Conservation (phyloP, 2,329 filamentous ascomycete genomes). For the Mycocentrospora acerina region DNA sequence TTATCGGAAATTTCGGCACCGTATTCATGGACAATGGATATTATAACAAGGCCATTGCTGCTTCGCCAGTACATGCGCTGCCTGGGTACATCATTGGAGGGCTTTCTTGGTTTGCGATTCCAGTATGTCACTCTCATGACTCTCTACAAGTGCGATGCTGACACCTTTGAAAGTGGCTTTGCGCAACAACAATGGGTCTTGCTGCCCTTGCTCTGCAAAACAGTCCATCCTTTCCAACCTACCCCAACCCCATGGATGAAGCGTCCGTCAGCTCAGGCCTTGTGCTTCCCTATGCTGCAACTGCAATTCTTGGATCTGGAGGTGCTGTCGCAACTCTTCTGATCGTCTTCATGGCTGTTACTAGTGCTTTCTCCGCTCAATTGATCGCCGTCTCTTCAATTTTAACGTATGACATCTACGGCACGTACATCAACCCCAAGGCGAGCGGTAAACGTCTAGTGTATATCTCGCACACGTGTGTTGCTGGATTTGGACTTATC, state of each 20-base stretch:
- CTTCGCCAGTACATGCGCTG: conserved; percentile 78
- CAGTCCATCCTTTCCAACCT: conserved; percentile 47
- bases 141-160: neutral
- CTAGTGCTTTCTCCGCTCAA: conserved; percentile 47
- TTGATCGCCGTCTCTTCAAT: conserved; percentile 75
- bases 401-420: conserved; percentile 84
- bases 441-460: conserved; percentile 76
- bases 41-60: conserved; percentile 91
- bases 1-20: conserved; percentile 79
- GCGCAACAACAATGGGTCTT: conserved; percentile 51
- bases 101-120: conserved; percentile 53
- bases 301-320: conserved; percentile 33
- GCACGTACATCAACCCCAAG: conserved; percentile 77
- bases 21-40: conserved; percentile 82
- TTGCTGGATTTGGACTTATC: conserved; percentile 72
- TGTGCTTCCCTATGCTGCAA: conserved; percentile 34
- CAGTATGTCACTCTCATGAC: conserved; percentile 17
- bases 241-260: conserved; percentile 34
- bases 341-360: conserved; percentile 53
- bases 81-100: conserved; percentile 60
- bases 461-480: conserved; percentile 73
- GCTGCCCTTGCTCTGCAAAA: conserved; percentile 46
- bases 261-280: conserved; percentile 31
- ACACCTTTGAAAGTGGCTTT: conserved; percentile 36
- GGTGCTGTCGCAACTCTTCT: conserved; percentile 37